These are phyloP conservation scores for Nannochloris sp. DNA, from an alignment of 139 green algal species.

Conservation along the genomic window DNA sequence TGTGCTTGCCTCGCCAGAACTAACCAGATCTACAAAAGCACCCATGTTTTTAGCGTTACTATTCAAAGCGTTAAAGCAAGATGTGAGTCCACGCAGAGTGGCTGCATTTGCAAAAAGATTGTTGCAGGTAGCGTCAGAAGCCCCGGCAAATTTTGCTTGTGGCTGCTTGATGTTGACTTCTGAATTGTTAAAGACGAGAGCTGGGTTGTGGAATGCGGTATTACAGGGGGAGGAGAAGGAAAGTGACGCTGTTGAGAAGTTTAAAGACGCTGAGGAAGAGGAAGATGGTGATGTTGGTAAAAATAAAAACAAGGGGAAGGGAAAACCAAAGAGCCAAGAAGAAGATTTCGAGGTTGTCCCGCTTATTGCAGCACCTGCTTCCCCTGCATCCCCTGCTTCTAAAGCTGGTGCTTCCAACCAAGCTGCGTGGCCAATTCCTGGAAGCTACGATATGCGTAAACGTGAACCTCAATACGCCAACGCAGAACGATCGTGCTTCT, in stretches of 20 bases:
- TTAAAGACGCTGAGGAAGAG: slow-evolving; percentile 43
- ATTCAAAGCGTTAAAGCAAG: slow-evolving; percentile 74
- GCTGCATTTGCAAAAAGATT: slow-evolving; percentile 87
- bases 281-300: not conserved
- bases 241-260: slow-evolving; percentile 51
- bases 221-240: slow-evolving; percentile 69
- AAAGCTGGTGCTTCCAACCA: not conserved
- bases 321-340: not conserved
- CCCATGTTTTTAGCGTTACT: slow-evolving; percentile 83
- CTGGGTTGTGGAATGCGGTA: slow-evolving; percentile 70
- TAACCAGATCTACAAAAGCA: slow-evolving; percentile 42
- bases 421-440: slow-evolving; percentile 31
- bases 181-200: slow-evolving; percentile 55
- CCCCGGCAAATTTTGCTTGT: slow-evolving; percentile 70
- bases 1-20: slow-evolving; percentile 49
- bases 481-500: slow-evolving; percentile 73
- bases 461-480: slow-evolving; percentile 65
- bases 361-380: slow-evolving; percentile 1
- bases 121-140: slow-evolving; percentile 71
- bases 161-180: slow-evolving; percentile 80
- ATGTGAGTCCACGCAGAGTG: slow-evolving; percentile 58
- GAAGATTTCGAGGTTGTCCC: not conserved
- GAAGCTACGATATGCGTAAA: slow-evolving; percentile 77
- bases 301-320: slow-evolving; percentile 5
- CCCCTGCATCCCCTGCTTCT: not conserved